Percentiles rank a stretch among this genome's conserved stretches.
These are phyloP conservation scores for Phytophthora quininea DNA, from an alignment of 352 stramenopile genomes.

Conservation along the genomic window DNA sequence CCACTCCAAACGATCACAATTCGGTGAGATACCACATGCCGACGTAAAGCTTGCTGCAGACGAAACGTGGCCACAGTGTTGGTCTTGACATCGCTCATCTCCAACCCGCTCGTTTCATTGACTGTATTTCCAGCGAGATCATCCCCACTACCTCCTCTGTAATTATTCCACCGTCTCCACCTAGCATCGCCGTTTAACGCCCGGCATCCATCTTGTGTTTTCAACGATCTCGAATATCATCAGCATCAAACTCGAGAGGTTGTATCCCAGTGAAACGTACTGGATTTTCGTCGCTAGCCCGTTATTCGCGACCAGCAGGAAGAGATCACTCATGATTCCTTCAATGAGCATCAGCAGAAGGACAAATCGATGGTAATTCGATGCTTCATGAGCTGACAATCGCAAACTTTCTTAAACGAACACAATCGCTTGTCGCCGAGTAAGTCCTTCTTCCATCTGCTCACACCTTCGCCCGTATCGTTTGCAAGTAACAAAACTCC, in stretches of 20 bases:
- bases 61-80: too few relatives aligned
- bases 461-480: constrained; percentile 14
- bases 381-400: constrained; percentile 16
- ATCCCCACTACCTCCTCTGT: constrained; percentile 31
- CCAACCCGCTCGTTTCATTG: too few relatives aligned
- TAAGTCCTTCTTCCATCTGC: constrained; percentile 9
- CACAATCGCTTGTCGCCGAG: constrained; percentile 13
- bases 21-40: too few relatives aligned
- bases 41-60: too few relatives aligned
- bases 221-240: constrained; percentile 34
- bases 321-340: constrained; percentile 31
- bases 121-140: too few relatives aligned
- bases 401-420: constrained; percentile 31
- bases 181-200: constrained; percentile 23
- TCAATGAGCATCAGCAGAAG: constrained; percentile 29
- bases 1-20: too few relatives aligned
- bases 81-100: too few relatives aligned
- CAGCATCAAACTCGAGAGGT: constrained; percentile 23
- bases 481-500: constrained; percentile 14
- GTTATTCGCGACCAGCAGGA: constrained; percentile 30
- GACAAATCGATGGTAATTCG: constrained; percentile 16
- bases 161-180: constrained; percentile 28
- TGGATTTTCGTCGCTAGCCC: constrained; percentile 15
- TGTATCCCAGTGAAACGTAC: constrained; percentile 34
- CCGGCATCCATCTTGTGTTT: constrained; percentile 6